Evolutionary conservation across 768 basidiomycete species (phyloP), one percentile per base, ranked within the genome.

Genomic region (Trametopsis cervina): DNA sequence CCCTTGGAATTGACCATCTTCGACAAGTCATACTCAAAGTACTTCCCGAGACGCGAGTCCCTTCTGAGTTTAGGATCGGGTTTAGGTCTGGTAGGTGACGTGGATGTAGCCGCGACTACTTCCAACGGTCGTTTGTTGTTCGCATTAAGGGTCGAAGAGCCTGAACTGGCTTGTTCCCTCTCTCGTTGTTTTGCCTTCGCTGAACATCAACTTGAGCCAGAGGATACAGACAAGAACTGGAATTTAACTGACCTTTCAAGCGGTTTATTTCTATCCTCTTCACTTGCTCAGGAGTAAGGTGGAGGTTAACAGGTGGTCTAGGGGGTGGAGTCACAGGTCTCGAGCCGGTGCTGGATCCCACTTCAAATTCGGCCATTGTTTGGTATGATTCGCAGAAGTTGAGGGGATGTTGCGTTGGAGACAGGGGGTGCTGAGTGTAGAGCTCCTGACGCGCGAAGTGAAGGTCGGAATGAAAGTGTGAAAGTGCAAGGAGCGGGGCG

Each of bases 1-100:
- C 95, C 96, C 63, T 93, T 88, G 6, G 92, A 85, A 64, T 99
- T 97, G 60, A 92, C 85, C 83, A 97, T 89, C 73, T 96, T 97
- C 11, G 88, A 88, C 12, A 97, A 66, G 64, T 97, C 94, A 78
- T 96, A 98, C 55, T 98, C 95, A 55, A 95, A 95, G 69, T 97
- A 97, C 41, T 80, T 89, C 22, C 91, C 95, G 10, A 92, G 71
- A 26, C 88, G 78, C 11, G 83, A 76, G 56, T 92, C 88, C 5
- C 85, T 79, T 59, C 79, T 78, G 46, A 91, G 68, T 46, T 70
- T 74, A 6, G 76, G 71, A 47, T 73, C 69, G 1, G 71, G 58
- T 21, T 71, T 72, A 27, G 73, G 70, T 0, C 67, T 73, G 3
- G 85, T 85, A 1, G 84, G 78, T 15, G 81, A 81, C 11, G 69